Evolutionary conservation across 768 basidiomycete species (phyloP).

Genomic region (Dentipellis sp.): DNA sequence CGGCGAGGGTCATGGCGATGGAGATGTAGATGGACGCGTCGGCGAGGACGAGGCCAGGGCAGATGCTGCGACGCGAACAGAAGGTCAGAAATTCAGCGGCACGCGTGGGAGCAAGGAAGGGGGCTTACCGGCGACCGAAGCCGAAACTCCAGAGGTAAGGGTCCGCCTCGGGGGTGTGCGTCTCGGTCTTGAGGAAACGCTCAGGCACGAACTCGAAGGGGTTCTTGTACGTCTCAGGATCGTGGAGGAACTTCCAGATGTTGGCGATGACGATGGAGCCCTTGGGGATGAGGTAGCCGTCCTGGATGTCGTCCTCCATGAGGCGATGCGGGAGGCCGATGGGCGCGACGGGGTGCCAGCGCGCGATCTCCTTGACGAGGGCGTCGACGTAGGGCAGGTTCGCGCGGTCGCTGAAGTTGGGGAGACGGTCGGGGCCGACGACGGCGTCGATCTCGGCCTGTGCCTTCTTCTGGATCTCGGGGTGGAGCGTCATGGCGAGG

Average conservation of each 20-base stretch:
- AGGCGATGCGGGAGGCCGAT: conserved; percentile 3
- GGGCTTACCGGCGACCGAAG: neutral
- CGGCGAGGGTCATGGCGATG: conserved; percentile 1
- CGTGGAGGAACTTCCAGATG: conserved; percentile 20
- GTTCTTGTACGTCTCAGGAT: conserved; percentile 23
- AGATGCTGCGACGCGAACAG: neutral
- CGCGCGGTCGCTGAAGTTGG: conserved; percentile 17
- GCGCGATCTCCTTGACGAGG: conserved; percentile 16
- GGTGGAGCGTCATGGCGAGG: conserved; percentile 11
- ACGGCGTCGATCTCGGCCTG: conserved; percentile 20
- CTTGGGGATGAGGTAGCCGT: conserved; percentile 13
- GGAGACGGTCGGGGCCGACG: conserved; percentile 16
- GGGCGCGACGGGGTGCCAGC: conserved; percentile 3
- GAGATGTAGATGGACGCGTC: neutral
- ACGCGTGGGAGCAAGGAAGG: neutral
- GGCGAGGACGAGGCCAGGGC: neutral
- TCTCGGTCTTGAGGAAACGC: neutral
- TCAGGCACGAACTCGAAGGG: conserved; percentile 15
- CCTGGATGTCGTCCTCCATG: conserved; percentile 5
- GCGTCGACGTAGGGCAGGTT: conserved; percentile 22
- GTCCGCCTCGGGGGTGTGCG: neutral
- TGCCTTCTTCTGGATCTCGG: conserved; percentile 12
- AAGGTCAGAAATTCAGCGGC: neutral
- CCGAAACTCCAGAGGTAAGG: neutral
- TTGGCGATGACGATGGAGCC: conserved; percentile 11